Evolutionary conservation across 352 stramenopile species (phyloP), one percentile per base, ranked within the genome.

Genomic region (Globisporangium paroecandrum): DNA sequence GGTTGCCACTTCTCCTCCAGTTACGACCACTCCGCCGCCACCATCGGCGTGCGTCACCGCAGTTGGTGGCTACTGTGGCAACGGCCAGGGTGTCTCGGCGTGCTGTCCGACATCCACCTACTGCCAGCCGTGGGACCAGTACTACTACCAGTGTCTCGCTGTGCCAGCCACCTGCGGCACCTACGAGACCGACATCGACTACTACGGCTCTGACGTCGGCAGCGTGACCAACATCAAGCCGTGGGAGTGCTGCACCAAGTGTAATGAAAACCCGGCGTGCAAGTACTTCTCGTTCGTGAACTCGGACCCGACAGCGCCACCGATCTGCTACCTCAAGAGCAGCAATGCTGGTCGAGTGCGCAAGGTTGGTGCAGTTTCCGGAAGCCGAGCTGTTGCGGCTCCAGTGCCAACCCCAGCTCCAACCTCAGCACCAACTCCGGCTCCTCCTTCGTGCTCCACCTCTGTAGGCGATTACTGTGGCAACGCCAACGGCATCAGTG

Each of bases 121-220:
- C 66, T 86, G 78, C 49, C 71, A 82, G 69, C 78, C 78, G 22
- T 84, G 79, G 76, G 74, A 86, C 62, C 64, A 62, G 0, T 58
- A 77, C 29, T 89, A 82, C 65, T 89, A 87, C 72, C 80, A 89
- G 70, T 89, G 80, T 47, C 72, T 83, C 25, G 58, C 60, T 1
- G 34, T 69, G 1, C 75, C 78, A 18, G 69, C 71, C 6, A 70
- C 69, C n/a, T 85, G 78, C 43, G 60, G 68, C 3, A 58, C 62
- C 12, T 47, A 47, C 38, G 38, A 47, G 38, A 47, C 38, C 12
- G 38, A 47, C 13, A 47, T 47, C 38, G 38, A 47, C 38, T 47
- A 47, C 38, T 47, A 47, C 38, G 38, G 18, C 46, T 10, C 1
- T 34, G 76, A 85, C 41, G 43, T 84, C 27, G 66, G 43, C n/a